Percentiles rank a stretch among this genome's conserved stretches.
Evolutionary conservation across 2,329 filamentous ascomycete genomes (phyloP).

Genomic region (Drechslerella coelobrocha): DNA sequence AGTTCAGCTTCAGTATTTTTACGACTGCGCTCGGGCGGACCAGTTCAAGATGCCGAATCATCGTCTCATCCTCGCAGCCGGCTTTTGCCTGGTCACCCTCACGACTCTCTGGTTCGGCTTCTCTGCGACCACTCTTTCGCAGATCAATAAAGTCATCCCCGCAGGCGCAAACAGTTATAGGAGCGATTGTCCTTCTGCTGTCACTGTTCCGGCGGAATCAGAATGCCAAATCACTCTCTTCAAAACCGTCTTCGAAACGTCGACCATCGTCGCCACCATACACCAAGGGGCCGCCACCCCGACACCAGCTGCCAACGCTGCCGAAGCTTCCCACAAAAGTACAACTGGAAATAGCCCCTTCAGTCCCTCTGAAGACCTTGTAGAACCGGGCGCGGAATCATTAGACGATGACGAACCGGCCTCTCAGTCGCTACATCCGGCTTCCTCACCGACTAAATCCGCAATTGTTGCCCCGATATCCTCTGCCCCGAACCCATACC

Average conservation of each 20-base stretch:
- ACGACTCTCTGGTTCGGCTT: constrained; percentile 48
- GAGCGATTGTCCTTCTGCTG: constrained; percentile 21
- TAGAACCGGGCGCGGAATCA: neutral
- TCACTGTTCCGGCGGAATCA: constrained; percentile 21
- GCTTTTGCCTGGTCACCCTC: constrained; percentile 36
- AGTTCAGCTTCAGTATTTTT: no score
- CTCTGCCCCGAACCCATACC: constrained; percentile 10
- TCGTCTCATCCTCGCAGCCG: constrained; percentile 36
- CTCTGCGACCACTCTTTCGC: constrained; percentile 23
- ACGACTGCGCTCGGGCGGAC: neutral
- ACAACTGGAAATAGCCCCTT: neutral
- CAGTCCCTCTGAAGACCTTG: constrained; percentile 1
- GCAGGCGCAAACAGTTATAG: constrained; percentile 2
- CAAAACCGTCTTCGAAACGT: constrained; percentile 29
- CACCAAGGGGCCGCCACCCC: neutral
- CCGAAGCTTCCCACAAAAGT: neutral
- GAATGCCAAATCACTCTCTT: constrained; percentile 29
- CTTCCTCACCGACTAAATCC: neutral
- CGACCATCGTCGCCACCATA: constrained; percentile 16
- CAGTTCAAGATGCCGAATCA: constrained; percentile 29
- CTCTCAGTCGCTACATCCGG: neutral
- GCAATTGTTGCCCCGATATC: constrained; percentile 15
- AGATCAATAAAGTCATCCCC: constrained; percentile 15
- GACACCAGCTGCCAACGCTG: neutral
- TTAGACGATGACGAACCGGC: constrained; percentile 13